Base-by-base conservation (phyloP, 805 yeast species). In the Sugiyamaella mastotermitis region DNA sequence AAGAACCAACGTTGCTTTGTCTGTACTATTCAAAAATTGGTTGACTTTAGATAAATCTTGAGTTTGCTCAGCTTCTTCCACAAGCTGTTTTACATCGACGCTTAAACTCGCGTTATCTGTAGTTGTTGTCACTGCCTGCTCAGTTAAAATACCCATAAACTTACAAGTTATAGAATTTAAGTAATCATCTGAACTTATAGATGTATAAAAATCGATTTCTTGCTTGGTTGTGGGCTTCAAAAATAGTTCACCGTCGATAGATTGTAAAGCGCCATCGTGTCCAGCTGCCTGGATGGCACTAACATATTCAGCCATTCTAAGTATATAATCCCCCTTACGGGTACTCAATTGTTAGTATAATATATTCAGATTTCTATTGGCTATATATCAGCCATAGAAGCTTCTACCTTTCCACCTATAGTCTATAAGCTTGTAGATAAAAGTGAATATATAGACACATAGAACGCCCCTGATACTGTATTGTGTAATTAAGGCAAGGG, bases 241-340 rank as follows among this genome's bases (percentile, higher is more conserved):
- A 48, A 88, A 81, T 11, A 90, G 62, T 5, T 74, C 60, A 0
- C 87, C 94, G 28, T 72, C 74, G 5, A 58, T 69, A 45, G 77
- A 77, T 8, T 74, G 72, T 38, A 85, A 49, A 2, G 82, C 73
- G 0, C 95, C 97, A 4, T 70, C 83, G 53, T 90, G 98, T 4
- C 98, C 98, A 0, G 97, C 97, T 2, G 92, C 97, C 60, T 78
- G 82, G 53, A 83, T 84, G 39, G 57, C 58, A 11, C 32, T 22
- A 3, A 20, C n/a, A 13, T 25, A 36, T 23, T 23, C n/a, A 10
- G n/a, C n/a, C 26, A 23, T 10, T 23, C 26, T 23, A 23, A 10
- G 11, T 23, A 10, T 23, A 10, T 23, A n/a, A 10, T 10, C n/a
- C 26, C n/a, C 10, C n/a, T 10, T 10, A 10, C n/a, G 26, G 26